Conservation (phyloP, 2,329 filamentous ascomycete genomes). For the Cordyceps javanica region DNA sequence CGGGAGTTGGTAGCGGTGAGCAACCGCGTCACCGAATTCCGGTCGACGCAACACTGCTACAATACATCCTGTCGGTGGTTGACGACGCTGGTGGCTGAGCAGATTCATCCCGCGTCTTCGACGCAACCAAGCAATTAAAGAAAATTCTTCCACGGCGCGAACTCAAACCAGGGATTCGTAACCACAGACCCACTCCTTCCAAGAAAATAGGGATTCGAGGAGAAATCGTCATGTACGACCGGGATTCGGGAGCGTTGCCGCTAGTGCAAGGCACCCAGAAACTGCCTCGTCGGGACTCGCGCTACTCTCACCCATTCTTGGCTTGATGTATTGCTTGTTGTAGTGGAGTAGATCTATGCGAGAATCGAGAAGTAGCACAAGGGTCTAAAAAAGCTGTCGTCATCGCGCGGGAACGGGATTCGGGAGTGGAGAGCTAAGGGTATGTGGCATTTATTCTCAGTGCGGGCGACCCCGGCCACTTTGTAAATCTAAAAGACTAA, state of each 20-base stretch:
- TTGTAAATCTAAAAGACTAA: not conserved
- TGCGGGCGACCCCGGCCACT: not conserved
- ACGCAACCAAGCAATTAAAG: too few relatives aligned
- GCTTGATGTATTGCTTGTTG: not conserved
- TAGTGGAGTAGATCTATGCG: slow-evolving; percentile 1
- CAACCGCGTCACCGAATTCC: not conserved
- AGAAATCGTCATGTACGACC: not conserved
- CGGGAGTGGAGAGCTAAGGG: not conserved
- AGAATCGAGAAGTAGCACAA: not conserved
- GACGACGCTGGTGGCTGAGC: slow-evolving; percentile 8
- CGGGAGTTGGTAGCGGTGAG: not conserved
- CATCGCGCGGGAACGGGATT: slow-evolving; percentile 5
- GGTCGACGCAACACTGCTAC: not conserved
- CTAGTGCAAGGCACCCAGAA: slow-evolving; percentile 2
- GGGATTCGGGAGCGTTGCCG: slow-evolving; percentile 10
- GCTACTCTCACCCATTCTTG: too few relatives aligned
- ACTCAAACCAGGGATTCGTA: not conserved
- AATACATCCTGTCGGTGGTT: not conserved
- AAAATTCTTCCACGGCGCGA: not conserved
- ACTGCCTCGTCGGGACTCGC: slow-evolving; percentile 3
- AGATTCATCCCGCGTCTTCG: not conserved
- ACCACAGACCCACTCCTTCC: not conserved
- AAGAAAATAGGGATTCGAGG: not conserved
- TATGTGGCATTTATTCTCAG: not conserved
- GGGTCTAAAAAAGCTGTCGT: not conserved